Conservation (phyloP, 169 alveolate species). For the Eimeria tenella region DNA sequence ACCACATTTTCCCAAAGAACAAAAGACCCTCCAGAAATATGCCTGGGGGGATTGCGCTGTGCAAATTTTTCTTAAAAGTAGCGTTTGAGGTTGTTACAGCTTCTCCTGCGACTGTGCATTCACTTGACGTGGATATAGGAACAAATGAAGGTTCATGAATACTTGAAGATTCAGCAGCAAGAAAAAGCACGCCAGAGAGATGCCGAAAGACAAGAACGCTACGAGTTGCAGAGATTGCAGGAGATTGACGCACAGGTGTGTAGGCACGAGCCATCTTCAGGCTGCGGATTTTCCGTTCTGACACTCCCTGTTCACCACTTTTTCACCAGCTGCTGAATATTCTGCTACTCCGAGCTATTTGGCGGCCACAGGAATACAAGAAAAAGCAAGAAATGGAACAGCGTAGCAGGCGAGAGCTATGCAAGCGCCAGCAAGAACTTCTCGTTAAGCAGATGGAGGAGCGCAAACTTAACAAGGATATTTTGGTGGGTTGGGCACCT, state of each 20-base stretch:
- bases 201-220: slow-evolving; percentile 45
- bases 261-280: not conserved
- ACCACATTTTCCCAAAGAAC: not conserved
- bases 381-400: slow-evolving; percentile 36
- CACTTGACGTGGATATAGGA: slow-evolving; percentile 36
- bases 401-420: slow-evolving; percentile 52
- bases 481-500: slow-evolving; percentile 5
- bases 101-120: not conserved
- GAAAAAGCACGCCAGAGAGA: slow-evolving; percentile 19
- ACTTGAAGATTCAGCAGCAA: slow-evolving; percentile 35
- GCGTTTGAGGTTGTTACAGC: no score
- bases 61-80: not conserved
- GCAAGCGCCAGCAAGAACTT: slow-evolving; percentile 72
- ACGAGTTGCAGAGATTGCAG: slow-evolving; percentile 47
- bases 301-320: not conserved
- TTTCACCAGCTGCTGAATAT: not conserved
- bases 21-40: not conserved
- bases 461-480: slow-evolving; percentile 63
- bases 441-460: slow-evolving; percentile 66
- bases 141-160: slow-evolving; percentile 59
- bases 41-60: not conserved
- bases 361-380: slow-evolving; percentile 52
- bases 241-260: slow-evolving; percentile 64
- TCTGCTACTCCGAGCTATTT: not conserved
- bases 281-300: not conserved